Percentiles rank a stretch among this genome's conserved stretches.
phyloP scores from a whole-genome alignment of 1,284 basidiomycete species.

The Ganoderma boninense region DNA sequence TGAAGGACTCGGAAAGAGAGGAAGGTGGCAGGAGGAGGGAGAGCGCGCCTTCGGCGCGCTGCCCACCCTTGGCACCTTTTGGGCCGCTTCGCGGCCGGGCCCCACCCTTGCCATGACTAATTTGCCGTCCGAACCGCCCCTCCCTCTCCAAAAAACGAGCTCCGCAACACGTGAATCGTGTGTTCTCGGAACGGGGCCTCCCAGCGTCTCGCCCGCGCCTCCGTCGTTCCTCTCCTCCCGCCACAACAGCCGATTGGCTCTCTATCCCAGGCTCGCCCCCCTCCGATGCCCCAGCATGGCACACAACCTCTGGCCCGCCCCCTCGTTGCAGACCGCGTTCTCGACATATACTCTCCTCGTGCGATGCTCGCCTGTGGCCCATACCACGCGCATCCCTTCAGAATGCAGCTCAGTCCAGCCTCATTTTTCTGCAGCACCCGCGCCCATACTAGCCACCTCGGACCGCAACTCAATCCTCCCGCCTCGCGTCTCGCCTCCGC shows the following conservation, averaged over 20 bases:
- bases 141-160: slow-evolving; percentile 17
- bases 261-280: not conserved
- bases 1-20: too few species aligned
- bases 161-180: slow-evolving; percentile 29
- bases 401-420: not conserved
- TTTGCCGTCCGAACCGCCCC: not conserved
- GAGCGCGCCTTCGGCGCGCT: too few species aligned
- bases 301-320: not conserved
- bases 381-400: not conserved
- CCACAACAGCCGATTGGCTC: slow-evolving; percentile 4
- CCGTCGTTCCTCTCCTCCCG: slow-evolving; percentile 11
- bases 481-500: not conserved
- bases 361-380: not conserved
- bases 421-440: not conserved
- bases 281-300: not conserved
- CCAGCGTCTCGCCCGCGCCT: slow-evolving; percentile 10
- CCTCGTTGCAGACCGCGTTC: not conserved
- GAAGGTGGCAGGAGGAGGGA: too few species aligned
- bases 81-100: too few species aligned
- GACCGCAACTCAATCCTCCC: not conserved
- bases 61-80: too few species aligned
- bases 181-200: slow-evolving; percentile 30
- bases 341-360: not conserved
- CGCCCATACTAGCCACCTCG: not conserved
- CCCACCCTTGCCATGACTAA: too few species aligned